Percentiles rank a stretch among this genome's conserved stretches.
phyloP scores from a whole-genome alignment of 352 stramenopile genomes.

The Peronospora tabacina region DNA sequence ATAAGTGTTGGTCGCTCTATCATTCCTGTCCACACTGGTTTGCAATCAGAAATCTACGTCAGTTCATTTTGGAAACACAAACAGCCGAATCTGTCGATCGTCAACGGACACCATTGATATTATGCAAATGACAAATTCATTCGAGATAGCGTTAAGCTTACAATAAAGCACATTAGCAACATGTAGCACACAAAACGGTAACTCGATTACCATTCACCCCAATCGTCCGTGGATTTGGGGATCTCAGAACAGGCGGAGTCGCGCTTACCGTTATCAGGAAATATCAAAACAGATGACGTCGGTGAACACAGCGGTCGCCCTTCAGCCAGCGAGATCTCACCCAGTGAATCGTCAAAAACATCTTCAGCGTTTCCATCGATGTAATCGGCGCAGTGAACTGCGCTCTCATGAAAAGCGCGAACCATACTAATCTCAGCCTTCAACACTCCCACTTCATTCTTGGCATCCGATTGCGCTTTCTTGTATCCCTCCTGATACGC shows the following conservation, averaged over 20 bases:
- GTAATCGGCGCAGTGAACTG: constrained; percentile 28
- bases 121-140: too few species aligned
- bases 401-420: constrained; percentile 39
- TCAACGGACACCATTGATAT: too few species aligned
- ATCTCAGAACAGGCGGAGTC: constrained; percentile 18
- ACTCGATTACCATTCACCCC: constrained; percentile 52
- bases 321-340: constrained; percentile 35
- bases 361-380: constrained; percentile 11
- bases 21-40: too few species aligned
- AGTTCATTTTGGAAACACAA: too few species aligned
- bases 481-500: constrained; percentile 35
- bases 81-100: too few species aligned
- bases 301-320: constrained; percentile 32
- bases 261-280: constrained; percentile 36
- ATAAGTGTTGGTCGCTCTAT: too few species aligned
- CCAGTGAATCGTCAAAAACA: constrained; percentile 28
- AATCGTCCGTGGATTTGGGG: constrained; percentile 38
- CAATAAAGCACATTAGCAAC: too few species aligned
- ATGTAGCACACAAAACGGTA: too few species aligned
- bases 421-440: constrained; percentile 44
- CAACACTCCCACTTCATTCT: constrained; percentile 37
- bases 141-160: too few species aligned
- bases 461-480: constrained; percentile 27
- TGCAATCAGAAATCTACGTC: too few species aligned
- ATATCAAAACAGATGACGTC: constrained; percentile 36